Evolutionary conservation across 257 asterid species (phyloP).

Genomic region (Ocimum tenuiflorum): DNA sequence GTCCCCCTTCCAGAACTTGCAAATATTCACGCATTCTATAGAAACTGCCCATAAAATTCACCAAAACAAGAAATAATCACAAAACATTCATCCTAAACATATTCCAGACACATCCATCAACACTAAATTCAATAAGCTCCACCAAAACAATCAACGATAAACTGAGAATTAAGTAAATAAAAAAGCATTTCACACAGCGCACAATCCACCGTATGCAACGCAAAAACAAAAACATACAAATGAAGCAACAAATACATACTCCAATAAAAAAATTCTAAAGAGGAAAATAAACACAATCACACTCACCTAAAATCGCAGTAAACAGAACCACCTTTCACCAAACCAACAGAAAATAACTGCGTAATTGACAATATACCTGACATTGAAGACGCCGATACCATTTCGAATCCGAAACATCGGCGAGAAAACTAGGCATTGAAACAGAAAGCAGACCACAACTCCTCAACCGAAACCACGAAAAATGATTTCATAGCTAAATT

Average conservation of each 20-base stretch:
- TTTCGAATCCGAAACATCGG: constrained; percentile 67
- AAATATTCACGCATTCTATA: constrained; percentile 62
- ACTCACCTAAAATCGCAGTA: constrained; percentile 12
- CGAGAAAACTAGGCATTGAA: constrained; percentile 31
- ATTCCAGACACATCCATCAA: neutral
- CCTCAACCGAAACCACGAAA: constrained; percentile 15
- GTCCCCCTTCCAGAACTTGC: constrained; percentile 71
- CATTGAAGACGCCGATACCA: constrained; percentile 69
- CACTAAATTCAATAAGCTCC: neutral
- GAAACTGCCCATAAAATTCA: constrained; percentile 44
- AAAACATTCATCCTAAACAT: neutral
- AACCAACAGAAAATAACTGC: constrained; percentile 9
- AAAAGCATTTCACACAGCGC: constrained; percentile 23
- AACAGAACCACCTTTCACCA: constrained; percentile 13
- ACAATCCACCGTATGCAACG: neutral
- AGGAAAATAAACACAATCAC: neutral
- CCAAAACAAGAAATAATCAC: neutral
- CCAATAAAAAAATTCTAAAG: neutral
- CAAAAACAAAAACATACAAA: neutral
- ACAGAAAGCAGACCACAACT: constrained; percentile 22
- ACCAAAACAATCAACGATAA: neutral
- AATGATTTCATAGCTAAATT: constrained; percentile 22
- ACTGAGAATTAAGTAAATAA: neutral
- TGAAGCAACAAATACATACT: neutral
- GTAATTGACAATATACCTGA: constrained; percentile 41